Conservation (phyloP, 1,284 basidiomycete species). For the Sphagnurus paluster region DNA sequence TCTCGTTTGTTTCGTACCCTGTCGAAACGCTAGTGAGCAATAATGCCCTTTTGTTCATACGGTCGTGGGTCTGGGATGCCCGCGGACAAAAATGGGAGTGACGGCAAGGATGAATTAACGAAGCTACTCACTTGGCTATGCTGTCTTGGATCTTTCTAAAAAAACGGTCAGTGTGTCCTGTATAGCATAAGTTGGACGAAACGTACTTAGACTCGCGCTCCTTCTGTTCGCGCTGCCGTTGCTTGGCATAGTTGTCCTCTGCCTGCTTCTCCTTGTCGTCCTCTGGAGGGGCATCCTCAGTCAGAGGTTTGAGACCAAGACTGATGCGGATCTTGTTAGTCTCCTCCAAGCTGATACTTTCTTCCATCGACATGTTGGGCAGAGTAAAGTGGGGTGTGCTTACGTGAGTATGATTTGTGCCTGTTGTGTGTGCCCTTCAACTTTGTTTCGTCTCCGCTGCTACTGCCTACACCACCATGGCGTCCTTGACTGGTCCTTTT, state of each 20-base stretch:
- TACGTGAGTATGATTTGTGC: slow-evolving; percentile 27
- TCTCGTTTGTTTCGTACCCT: slow-evolving; percentile 92
- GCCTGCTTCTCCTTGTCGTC: slow-evolving; percentile 78
- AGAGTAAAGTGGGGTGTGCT: slow-evolving; percentile 18
- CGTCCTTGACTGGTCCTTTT: slow-evolving; percentile 43
- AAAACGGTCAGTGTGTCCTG: slow-evolving; percentile 28
- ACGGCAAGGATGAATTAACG: slow-evolving; percentile 30
- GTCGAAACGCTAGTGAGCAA: slow-evolving; percentile 50
- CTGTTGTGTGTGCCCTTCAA: slow-evolving; percentile 8
- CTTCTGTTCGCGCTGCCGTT: slow-evolving; percentile 68
- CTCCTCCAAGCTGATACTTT: slow-evolving; percentile 93
- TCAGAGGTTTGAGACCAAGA: slow-evolving; percentile 92
- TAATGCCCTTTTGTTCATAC: slow-evolving; percentile 26
- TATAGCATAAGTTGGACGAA: slow-evolving; percentile 13
- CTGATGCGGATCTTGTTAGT: slow-evolving; percentile 97
- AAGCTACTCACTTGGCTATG: slow-evolving; percentile 84
- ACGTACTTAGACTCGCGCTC: slow-evolving; percentile 76
- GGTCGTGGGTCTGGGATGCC: slow-evolving; percentile 35
- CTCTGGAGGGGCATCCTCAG: slow-evolving; percentile 67
- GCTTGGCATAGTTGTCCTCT: slow-evolving; percentile 80
- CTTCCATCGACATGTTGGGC: slow-evolving; percentile 72
- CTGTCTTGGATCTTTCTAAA: slow-evolving; percentile 71
- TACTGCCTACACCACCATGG: slow-evolving; percentile 32
- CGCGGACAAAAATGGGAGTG: slow-evolving; percentile 54
- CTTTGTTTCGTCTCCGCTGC: slow-evolving; percentile 8